phyloP scores from a whole-genome alignment of 148 eudicot genomes.

The Rhododendron henanense region DNA sequence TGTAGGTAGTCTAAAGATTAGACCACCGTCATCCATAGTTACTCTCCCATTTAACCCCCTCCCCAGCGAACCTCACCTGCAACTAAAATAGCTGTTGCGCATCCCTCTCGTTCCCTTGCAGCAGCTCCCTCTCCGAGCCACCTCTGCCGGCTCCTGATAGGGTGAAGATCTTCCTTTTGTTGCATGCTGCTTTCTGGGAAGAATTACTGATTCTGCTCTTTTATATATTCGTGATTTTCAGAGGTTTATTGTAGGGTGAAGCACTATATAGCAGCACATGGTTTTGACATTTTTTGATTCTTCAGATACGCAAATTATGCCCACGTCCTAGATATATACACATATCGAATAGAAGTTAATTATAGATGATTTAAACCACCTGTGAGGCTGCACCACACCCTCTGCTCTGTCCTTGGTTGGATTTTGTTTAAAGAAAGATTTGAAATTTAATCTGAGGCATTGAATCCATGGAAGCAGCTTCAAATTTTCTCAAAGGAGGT shows the following conservation, averaged over 20 bases:
- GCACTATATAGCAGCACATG: not conserved
- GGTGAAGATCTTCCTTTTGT: not conserved
- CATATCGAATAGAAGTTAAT: not conserved
- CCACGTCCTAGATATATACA: not conserved
- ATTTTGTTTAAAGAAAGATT: not conserved
- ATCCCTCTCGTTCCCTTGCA: not conserved
- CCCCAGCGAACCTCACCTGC: not conserved
- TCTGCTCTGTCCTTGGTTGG: not conserved
- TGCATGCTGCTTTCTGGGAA: not conserved
- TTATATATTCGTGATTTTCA: not conserved
- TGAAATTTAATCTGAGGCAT: not conserved
- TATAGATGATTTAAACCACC: not conserved
- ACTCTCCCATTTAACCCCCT: not conserved
- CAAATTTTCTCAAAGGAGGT: not conserved
- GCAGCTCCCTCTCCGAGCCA: not conserved
- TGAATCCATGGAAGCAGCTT: not conserved
- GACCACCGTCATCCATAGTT: not conserved
- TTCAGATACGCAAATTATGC: not conserved
- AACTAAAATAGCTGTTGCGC: not conserved
- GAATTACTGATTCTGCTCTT: not conserved
- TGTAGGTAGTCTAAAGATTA: not conserved
- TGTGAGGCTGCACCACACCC: not conserved
- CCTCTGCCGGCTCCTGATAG: not conserved
- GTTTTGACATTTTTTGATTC: not conserved
- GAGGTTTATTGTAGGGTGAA: not conserved